A percentile compares a stretch with the other conserved stretches of the same genome.
Conservation (phyloP, 2,329 filamentous ascomycete species). For the Colletotrichum tofieldiae region DNA sequence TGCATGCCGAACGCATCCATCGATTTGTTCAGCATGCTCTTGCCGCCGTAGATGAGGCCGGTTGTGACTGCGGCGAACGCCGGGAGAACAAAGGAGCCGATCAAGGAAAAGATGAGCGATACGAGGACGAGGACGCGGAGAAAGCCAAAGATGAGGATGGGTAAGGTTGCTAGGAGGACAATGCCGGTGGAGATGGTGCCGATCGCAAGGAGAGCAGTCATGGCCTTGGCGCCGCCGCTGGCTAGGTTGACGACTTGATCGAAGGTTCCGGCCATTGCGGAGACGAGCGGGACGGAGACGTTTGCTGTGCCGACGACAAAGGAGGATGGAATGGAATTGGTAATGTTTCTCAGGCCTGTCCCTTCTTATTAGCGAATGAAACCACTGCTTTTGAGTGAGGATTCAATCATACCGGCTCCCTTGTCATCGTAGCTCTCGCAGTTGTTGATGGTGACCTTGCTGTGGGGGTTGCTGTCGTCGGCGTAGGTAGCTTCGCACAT, state of each 20-base stretch:
- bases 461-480: constrained; percentile 32
- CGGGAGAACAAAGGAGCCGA: constrained; percentile 34
- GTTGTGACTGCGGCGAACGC: constrained; percentile 43
- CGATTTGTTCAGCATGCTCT: constrained; percentile 21
- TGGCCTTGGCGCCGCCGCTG: constrained; percentile 38
- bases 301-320: constrained; percentile 45
- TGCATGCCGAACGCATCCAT: constrained; percentile 41
- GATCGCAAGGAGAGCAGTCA: constrained; percentile 45
- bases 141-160: constrained; percentile 41
- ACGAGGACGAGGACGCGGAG: constrained; percentile 36
- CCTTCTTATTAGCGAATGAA: not conserved
- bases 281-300: constrained; percentile 45
- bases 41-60: constrained; percentile 38
- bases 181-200: constrained; percentile 39
- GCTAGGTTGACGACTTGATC: constrained; percentile 41
- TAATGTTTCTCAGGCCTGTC: constrained; percentile 45
- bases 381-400: too few species aligned
- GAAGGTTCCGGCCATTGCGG: constrained; percentile 39
- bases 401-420: constrained; percentile 16
- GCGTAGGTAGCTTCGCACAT: constrained; percentile 46
- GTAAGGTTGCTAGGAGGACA: constrained; percentile 41
- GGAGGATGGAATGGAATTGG: constrained; percentile 45
- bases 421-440: constrained; percentile 42
- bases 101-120: constrained; percentile 34
- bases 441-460: constrained; percentile 27